These are phyloP conservation scores for Bryoglossum gracile DNA, from an alignment of 495 filamentous ascomycete genomes.

Conservation along the genomic window DNA sequence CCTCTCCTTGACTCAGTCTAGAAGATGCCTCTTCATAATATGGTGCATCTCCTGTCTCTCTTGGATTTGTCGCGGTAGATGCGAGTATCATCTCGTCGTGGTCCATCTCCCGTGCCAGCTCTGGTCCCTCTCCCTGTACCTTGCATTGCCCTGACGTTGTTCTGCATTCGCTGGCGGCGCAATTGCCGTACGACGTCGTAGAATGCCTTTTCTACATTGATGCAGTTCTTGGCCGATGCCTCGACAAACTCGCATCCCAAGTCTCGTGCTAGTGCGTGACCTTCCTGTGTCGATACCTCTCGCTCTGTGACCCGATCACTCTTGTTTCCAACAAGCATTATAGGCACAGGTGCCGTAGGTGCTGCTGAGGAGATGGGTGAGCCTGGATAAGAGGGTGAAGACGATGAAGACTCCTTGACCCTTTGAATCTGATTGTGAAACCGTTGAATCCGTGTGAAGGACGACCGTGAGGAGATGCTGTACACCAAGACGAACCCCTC, in stretches of 20 bases:
- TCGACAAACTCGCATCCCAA: conserved; percentile 96
- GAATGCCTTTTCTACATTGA: conserved; percentile 98
- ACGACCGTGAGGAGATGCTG: conserved; percentile 93
- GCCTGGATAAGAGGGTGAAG: conserved; percentile 63
- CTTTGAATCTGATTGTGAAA: conserved; percentile 96
- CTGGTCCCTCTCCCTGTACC: conserved; percentile 21
- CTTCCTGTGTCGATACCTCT: conserved; percentile 95
- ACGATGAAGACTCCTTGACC: conserved; percentile 87
- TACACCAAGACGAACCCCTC: conserved; percentile 98
- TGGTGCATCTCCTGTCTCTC: conserved; percentile 22
- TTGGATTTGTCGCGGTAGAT: conserved; percentile 17
- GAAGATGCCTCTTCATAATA: conserved; percentile 27
- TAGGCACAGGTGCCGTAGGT: conserved; percentile 65
- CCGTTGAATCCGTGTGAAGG: conserved; percentile 86
- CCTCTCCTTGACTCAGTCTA: conserved; percentile 3
- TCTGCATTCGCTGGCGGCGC: conserved; percentile 65
- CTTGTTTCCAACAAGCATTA: conserved; percentile 99
- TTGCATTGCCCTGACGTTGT: conserved; percentile 32
- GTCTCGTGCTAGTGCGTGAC: conserved; percentile 82
- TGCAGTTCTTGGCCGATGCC: conserved; percentile 97
- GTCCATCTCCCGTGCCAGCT: conserved; percentile 13
- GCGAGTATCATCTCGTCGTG: conserved; percentile 15
- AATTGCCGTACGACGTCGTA: conserved; percentile 94
- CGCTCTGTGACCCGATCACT: conserved; percentile 92
- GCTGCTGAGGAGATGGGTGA: conserved; percentile 46